Evolutionary conservation across 208 protist genomes (phyloP), one percentile per base, ranked within the genome.

Genomic region (Plasmodiophora brassicae): DNA sequence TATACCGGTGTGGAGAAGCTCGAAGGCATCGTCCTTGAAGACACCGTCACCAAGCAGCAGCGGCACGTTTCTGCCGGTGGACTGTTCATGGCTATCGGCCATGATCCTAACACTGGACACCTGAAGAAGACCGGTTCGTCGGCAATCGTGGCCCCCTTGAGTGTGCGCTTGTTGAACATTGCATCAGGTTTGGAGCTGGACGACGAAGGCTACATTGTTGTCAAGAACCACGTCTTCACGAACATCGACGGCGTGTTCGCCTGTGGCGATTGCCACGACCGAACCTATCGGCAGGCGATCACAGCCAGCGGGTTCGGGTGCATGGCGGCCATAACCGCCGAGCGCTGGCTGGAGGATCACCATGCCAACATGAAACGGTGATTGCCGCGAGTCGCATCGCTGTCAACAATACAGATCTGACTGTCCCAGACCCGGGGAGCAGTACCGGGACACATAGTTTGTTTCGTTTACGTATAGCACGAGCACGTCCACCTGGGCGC

Each of bases 71-170:
- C 32, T 0, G 89, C 89, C 0, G 57, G 85, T 53, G 94, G 93
- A n/a, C 85, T 96, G 0, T 96, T 96, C 86, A 92, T 93, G 28
- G 95, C 93, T 41, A 95, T 96, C 71, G 95, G 95, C 43, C 95
- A 95, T 85, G 87, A 84, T 0, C 95, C 95, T 71, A 94, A 95
- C 50, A 94, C 93, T 1, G 87, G 83, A 10, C 39, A 85, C 25
- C 83, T 85, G 38, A 85, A 53, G 28, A n/a, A n/a, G n/a, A 35
- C 83, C 20, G 83, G 44, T 50, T n/a, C 32, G 44, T 50, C 14
- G n/a, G 22, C 14, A n/a, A n/a, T n/a, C n/a, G n/a, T n/a, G n/a
- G n/a, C n/a, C n/a, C n/a, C n/a, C n/a, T n/a, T n/a, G n/a, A n/a
- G 1, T 35, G n/a, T 5, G 1, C 38, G 44, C 5, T 93, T 94